A percentile compares a stretch with the other conserved stretches of the same genome.
Conservation (phyloP, 306 rosid species). For the Cucurbita moschata region DNA sequence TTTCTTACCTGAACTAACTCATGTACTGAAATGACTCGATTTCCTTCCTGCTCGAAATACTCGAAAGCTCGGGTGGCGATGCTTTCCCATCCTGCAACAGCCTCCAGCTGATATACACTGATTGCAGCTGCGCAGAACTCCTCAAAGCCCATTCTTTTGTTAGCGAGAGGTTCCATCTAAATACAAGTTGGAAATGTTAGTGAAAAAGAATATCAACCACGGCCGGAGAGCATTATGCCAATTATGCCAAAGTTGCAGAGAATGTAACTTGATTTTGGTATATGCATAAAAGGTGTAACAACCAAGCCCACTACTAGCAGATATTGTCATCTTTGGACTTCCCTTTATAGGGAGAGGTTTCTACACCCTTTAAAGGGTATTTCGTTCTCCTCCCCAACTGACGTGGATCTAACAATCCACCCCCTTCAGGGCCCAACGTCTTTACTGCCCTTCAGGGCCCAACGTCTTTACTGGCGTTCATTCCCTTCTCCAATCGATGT, state of each 20-base stretch:
- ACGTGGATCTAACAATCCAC: too few relatives aligned
- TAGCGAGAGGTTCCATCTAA: slow-evolving; percentile 71
- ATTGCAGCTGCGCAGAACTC: slow-evolving; percentile 91
- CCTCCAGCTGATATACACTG: slow-evolving; percentile 85
- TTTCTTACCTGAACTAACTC: slow-evolving; percentile 77
- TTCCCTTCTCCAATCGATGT: too few relatives aligned
- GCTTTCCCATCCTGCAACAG: slow-evolving; percentile 65
- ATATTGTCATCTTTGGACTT: too few relatives aligned
- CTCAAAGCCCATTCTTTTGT: slow-evolving; percentile 62
- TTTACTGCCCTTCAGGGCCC: too few relatives aligned
- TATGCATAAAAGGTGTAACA: too few relatives aligned
- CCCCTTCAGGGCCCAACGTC: too few relatives aligned
- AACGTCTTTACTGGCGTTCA: too few relatives aligned
- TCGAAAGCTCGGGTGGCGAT: slow-evolving; percentile 60
- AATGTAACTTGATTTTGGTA: neutral
- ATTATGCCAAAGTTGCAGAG: neutral
- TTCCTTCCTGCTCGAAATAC: slow-evolving; percentile 61
- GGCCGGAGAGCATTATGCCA: neutral
- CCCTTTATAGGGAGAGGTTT: too few relatives aligned
- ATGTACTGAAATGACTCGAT: slow-evolving; percentile 59
- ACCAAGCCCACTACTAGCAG: too few relatives aligned
- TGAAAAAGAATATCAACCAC: neutral
- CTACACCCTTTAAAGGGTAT: too few relatives aligned
- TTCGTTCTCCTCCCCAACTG: too few relatives aligned
- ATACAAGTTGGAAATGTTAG: neutral